Evolutionary conservation across 805 yeast genomes (phyloP).

Genomic region (Diddensiella caesifluorescens): DNA sequence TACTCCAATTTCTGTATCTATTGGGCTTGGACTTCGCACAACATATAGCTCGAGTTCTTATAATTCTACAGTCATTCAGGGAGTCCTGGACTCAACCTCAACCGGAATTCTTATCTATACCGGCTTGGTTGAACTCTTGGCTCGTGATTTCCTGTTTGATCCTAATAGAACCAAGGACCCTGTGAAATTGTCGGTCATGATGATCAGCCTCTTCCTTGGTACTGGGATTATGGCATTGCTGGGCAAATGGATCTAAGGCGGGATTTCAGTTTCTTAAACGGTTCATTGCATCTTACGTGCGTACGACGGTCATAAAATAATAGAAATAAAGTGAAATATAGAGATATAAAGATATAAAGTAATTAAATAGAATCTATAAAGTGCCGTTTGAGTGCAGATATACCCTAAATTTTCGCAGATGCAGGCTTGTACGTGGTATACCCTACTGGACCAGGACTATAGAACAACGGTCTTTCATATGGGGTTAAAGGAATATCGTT

Average conservation of each 20-base stretch:
- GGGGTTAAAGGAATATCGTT: constrained; percentile 37
- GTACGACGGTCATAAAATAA: too few relatives aligned
- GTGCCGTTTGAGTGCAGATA: too few relatives aligned
- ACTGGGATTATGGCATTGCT: constrained; percentile 67
- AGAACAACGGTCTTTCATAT: constrained; percentile 47
- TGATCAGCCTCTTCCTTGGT: constrained; percentile 46
- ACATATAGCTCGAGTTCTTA: constrained; percentile 51
- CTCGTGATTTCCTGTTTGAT: constrained; percentile 60
- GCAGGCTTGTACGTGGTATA: constrained; percentile 4
- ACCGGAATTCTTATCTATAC: constrained; percentile 69
- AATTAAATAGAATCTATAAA: too few relatives aligned
- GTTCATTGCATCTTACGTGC: too few relatives aligned
- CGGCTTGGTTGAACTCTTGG: constrained; percentile 69
- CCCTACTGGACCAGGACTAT: constrained; percentile 18
- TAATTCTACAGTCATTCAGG: constrained; percentile 51
- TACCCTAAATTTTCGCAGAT: too few relatives aligned
- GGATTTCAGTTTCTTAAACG: too few relatives aligned
- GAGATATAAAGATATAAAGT: too few relatives aligned
- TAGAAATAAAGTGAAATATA: too few relatives aligned
- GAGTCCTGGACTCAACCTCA: constrained; percentile 64
- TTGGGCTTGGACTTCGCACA: constrained; percentile 66
- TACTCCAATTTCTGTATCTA: constrained; percentile 66
- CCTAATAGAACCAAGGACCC: constrained; percentile 38
- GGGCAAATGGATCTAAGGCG: constrained; percentile 74
- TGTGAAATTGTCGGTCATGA: constrained; percentile 38